phyloP scores from a whole-genome alignment of 2,329 filamentous ascomycete species.

The Arachnopeziza araneosa region DNA sequence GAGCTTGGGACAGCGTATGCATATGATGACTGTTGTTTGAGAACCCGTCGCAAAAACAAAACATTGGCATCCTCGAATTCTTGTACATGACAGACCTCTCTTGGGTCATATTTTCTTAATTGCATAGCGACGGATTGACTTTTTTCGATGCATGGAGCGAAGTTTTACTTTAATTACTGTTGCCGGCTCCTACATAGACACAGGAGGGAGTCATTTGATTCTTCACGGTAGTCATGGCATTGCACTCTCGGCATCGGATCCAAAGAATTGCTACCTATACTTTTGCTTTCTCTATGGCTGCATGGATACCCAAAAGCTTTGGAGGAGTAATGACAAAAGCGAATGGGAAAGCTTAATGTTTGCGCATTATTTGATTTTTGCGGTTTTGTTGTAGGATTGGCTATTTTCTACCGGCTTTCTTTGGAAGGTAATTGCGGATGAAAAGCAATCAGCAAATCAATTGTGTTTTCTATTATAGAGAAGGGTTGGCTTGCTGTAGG shows the following conservation, averaged over 20 bases:
- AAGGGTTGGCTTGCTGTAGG: background rate
- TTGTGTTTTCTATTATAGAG: background rate
- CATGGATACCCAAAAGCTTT: background rate
- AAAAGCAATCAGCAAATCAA: background rate
- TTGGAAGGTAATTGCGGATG: background rate
- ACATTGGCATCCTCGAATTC: conserved; percentile 11
- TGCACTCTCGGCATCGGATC: background rate
- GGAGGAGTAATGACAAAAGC: background rate
- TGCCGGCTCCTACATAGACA: conserved; percentile 16
- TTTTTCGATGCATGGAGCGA: conserved; percentile 20
- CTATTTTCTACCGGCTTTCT: background rate
- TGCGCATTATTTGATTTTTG: background rate
- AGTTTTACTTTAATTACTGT: conserved; percentile 16
- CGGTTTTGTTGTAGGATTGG: background rate
- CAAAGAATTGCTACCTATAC: background rate
- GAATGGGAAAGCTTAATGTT: background rate
- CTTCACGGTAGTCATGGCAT: background rate
- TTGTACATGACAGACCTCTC: conserved; percentile 24
- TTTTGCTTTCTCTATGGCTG: background rate
- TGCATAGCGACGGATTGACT: conserved; percentile 36
- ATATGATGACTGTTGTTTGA: conserved; percentile 57
- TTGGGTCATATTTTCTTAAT: conserved; percentile 27
- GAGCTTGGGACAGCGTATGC: conserved; percentile 48
- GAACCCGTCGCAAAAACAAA: conserved; percentile 5
- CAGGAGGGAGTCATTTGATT: background rate